Evolutionary conservation across 75 land plant species (phyloP).

Genomic region (Pseudotsuga menziesii): DNA sequence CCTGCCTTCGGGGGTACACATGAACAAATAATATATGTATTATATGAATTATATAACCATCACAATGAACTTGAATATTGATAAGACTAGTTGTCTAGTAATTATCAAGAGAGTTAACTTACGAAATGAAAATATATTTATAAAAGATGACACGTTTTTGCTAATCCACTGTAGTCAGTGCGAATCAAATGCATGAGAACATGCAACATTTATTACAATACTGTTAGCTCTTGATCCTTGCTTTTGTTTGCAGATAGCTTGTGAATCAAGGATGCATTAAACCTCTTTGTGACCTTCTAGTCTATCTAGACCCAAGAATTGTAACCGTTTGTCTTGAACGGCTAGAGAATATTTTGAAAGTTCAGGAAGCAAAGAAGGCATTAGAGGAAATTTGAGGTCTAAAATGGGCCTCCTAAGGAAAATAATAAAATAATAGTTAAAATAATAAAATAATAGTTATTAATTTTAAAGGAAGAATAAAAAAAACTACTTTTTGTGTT

Average conservation of each 20-base stretch:
- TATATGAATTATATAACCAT: not conserved
- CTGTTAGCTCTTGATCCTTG: not conserved
- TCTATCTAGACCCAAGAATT: conserved; percentile 68
- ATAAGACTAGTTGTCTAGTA: not conserved
- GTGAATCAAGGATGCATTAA: conserved; percentile 81
- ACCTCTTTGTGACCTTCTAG: conserved; percentile 71
- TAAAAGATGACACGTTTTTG: not conserved
- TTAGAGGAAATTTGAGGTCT: too few relatives aligned
- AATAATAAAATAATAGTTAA: too few relatives aligned
- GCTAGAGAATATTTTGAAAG: conserved; percentile 74
- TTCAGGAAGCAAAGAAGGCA: conserved; percentile 72
- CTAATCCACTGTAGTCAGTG: not conserved
- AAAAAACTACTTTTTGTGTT: too few relatives aligned
- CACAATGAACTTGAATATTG: not conserved
- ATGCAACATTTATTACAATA: not conserved
- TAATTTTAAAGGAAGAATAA: too few relatives aligned
- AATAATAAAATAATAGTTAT: too few relatives aligned
- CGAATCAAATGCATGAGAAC: not conserved
- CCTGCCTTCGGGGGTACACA: conserved; percentile 54
- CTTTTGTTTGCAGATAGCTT: conserved; percentile 38
- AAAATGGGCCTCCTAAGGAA: too few relatives aligned
- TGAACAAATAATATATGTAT: conserved; percentile 44
- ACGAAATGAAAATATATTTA: not conserved
- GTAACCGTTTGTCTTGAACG: conserved; percentile 76
- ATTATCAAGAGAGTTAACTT: not conserved